These are phyloP conservation scores for Antrodiella citrinella DNA, from an alignment of 768 basidiomycete genomes.

Conservation along the genomic window DNA sequence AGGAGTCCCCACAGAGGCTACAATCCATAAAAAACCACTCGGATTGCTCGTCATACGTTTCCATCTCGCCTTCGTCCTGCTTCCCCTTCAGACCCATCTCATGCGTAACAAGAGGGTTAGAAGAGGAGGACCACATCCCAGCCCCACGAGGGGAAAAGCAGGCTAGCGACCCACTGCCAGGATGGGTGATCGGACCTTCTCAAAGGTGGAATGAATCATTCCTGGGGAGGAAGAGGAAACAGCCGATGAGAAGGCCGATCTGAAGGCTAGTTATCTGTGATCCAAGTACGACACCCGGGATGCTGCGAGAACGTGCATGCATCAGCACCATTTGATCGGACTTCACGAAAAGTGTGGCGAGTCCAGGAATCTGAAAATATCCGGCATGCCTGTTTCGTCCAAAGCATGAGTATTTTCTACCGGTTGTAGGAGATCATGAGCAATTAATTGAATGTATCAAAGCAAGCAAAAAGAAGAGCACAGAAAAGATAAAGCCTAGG, in stretches of 20 bases:
- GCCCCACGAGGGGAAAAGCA: background rate
- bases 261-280: background rate
- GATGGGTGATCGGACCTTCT: background rate
- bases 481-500: background rate
- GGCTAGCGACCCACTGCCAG: background rate
- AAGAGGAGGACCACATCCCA: background rate
- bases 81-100: background rate
- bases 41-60: background rate
- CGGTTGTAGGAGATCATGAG: background rate
- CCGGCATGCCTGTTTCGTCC: background rate
- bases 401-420: background rate
- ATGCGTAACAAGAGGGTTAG: background rate
- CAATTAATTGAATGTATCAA: background rate
- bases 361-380: no score
- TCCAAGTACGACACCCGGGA: background rate
- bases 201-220: background rate
- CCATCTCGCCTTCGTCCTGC: background rate
- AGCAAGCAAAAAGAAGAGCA: background rate
- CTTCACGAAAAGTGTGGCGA: no score
- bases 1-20: slow-evolving; percentile 49
- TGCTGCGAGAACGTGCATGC: no score
- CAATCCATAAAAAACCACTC: background rate
- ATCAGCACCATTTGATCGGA: no score
- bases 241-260: background rate
- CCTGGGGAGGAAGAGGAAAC: background rate